Evolutionary conservation across 2,329 filamentous ascomycete species (phyloP), one percentile per base, ranked within the genome.

Genomic region (Pseudogymnoascus pannorum): DNA sequence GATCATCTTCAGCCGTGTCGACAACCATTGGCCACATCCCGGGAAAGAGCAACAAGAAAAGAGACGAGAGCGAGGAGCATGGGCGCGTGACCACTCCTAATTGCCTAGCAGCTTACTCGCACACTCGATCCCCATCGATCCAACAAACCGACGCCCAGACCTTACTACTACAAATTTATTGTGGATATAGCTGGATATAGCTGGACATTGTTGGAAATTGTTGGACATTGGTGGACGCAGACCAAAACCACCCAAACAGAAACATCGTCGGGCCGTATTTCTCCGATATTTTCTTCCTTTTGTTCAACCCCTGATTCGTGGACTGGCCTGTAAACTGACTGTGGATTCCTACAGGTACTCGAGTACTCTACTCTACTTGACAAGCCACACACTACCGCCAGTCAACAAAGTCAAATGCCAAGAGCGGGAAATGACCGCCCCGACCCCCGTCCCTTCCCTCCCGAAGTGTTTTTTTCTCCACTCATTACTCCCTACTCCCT

Each of bases 121-220:
- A 51, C 12, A 16, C 44, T 31, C 44, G 44, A 51, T 51, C 44
- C 44, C 6, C 44, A 51, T 51, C 44, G 44, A 51, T 51, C 24
- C 44, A 51, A 51, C 44, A 51, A 51, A 51, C 44, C 44, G 44
- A 31, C 44, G 44, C 44, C 24, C 44, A 51, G 44, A 51, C 44
- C n/a, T 26, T n/a, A 48, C 20, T 44, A 24, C 22, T 48, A 12
- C 38, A 31, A 31, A n/a, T n/a, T n/a, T n/a, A n/a, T n/a, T 14
- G 33, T 36, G 33, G 33, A 42, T 20, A 40, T 12, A 9, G 29
- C n/a, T 31, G 29, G 29, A 36, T 36, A n/a, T n/a, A n/a, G 33
- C 12, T 36, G 33, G 33, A 36, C 14, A n/a, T n/a, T n/a, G n/a
- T n/a, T n/a, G n/a, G n/a, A n/a, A n/a, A n/a, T n/a, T n/a, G n/a